These are phyloP conservation scores for Santalum album DNA, from an alignment of 164 flowering plant genomes.

Conservation along the genomic window DNA sequence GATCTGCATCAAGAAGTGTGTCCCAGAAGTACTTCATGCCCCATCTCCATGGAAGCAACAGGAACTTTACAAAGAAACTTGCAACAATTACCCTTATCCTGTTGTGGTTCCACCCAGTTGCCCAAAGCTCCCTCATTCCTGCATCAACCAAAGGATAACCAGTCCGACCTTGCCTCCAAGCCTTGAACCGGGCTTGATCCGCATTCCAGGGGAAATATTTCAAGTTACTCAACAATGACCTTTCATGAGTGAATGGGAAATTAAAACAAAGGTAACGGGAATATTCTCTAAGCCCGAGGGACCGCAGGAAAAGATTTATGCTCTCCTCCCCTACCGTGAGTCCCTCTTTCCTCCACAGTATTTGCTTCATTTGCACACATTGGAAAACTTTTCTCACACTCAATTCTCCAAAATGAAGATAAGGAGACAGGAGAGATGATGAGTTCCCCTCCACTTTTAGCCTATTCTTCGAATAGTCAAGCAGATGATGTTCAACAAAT, in stretches of 20 bases:
- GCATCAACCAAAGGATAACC: constrained; percentile 96
- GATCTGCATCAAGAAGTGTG: constrained; percentile 87
- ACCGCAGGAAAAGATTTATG: constrained; percentile 47
- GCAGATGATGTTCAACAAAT: constrained; percentile 49
- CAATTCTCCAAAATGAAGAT: constrained; percentile 84
- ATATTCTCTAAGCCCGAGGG: constrained; percentile 82
- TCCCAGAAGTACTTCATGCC: constrained; percentile 99
- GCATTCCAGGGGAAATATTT: constrained; percentile 70
- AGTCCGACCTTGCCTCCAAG: constrained; percentile 89
- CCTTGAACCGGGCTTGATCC: constrained; percentile 50
- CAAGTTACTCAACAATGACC: constrained; percentile 53
- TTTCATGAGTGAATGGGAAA: constrained; percentile 84
- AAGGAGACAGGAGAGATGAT: constrained; percentile 77
- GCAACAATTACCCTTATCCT: constrained; percentile 74
- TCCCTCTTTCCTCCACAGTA: constrained; percentile 56
- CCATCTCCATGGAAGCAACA: constrained; percentile 94
- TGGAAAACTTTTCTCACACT: constrained; percentile 73
- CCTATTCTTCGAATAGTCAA: constrained; percentile 51
- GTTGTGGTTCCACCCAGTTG: constrained; percentile 93
- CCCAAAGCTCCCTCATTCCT: constrained; percentile 98
- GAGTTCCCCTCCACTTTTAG: constrained; percentile 44
- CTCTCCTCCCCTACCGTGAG: constrained; percentile 49
- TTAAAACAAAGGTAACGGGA: constrained; percentile 90
- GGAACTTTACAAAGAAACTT: constrained; percentile 70
- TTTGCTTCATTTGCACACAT: constrained; percentile 50